A percentile compares a stretch with the other conserved stretches of the same genome.
These are phyloP conservation scores for Candida krabiensis DNA, from an alignment of 805 yeast genomes.

Conservation along the genomic window DNA sequence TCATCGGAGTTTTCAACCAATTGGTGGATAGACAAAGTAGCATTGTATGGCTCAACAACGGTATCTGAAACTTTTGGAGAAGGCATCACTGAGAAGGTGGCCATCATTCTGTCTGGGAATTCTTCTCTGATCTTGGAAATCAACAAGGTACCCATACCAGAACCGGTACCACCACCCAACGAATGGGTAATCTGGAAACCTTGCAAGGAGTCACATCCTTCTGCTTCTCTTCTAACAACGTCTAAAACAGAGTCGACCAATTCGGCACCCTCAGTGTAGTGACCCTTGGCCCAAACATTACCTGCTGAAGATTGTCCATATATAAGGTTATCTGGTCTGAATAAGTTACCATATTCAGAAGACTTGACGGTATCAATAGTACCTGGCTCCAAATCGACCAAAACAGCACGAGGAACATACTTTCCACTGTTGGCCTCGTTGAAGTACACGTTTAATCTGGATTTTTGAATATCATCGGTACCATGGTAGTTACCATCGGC, in stretches of 20 bases:
- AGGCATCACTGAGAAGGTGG: slow-evolving; percentile 91
- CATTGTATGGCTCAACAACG: slow-evolving; percentile 93
- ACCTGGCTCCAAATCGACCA: slow-evolving; percentile 93
- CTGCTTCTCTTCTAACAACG: slow-evolving; percentile 90
- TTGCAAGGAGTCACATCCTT: slow-evolving; percentile 87
- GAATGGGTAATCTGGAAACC: slow-evolving; percentile 91
- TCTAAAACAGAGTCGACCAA: slow-evolving; percentile 87
- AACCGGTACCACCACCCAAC: slow-evolving; percentile 92
- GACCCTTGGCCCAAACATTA: slow-evolving; percentile 97
- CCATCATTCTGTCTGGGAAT: slow-evolving; percentile 94
- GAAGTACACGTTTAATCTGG: slow-evolving; percentile 74
- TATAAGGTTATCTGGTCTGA: slow-evolving; percentile 89
- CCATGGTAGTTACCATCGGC: slow-evolving; percentile 73
- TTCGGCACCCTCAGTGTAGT: slow-evolving; percentile 96
- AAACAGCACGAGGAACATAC: slow-evolving; percentile 91
- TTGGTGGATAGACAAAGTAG: slow-evolving; percentile 87
- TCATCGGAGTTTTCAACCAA: slow-evolving; percentile 89
- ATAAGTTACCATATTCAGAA: slow-evolving; percentile 78
- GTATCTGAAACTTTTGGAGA: slow-evolving; percentile 91
- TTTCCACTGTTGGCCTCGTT: slow-evolving; percentile 85
- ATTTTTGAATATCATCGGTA: slow-evolving; percentile 48
- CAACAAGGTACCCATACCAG: slow-evolving; percentile 92
- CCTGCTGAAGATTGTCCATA: slow-evolving; percentile 93
- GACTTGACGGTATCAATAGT: slow-evolving; percentile 83
- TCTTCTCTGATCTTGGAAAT: slow-evolving; percentile 87